A percentile compares a stretch with the other conserved stretches of the same genome.
Evolutionary conservation across 2,329 filamentous ascomycete species (phyloP).

Genomic region (Madurella mycetomatis): DNA sequence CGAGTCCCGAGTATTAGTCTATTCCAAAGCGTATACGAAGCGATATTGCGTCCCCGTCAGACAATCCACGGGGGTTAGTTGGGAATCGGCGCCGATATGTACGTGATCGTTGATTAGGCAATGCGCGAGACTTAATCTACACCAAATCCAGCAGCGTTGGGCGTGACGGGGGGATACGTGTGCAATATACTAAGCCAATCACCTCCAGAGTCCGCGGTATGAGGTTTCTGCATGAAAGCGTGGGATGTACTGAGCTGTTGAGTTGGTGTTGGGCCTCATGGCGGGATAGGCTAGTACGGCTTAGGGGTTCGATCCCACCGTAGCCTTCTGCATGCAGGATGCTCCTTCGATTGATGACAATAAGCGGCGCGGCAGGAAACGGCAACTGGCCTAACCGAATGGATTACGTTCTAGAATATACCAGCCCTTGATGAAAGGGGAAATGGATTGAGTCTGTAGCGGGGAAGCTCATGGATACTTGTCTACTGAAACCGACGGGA

Average conservation of each 20-base stretch:
- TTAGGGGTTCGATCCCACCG: neutral
- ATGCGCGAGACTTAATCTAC: neutral
- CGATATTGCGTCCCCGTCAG: neutral
- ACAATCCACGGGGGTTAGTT: neutral
- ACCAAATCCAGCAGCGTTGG: neutral
- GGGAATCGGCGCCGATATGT: neutral
- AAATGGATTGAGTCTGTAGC: too few species aligned
- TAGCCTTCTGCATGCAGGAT: neutral
- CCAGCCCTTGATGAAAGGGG: too few species aligned
- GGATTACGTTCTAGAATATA: too few species aligned
- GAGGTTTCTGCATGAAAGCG: neutral
- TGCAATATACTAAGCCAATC: conserved; percentile 1
- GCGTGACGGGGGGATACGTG: neutral
- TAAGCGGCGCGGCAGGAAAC: too few species aligned
- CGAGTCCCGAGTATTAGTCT: neutral
- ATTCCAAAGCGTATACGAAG: neutral
- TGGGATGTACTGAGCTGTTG: neutral
- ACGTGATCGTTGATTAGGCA: neutral
- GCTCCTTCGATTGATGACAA: neutral
- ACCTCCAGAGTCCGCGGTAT: neutral
- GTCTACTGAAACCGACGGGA: too few species aligned
- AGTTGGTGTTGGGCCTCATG: neutral
- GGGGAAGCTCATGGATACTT: too few species aligned
- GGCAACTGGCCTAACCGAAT: too few species aligned
- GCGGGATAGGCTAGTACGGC: neutral